Evolutionary conservation across 1,284 basidiomycete genomes (phyloP).

Genomic region (Ustilago loliicola): DNA sequence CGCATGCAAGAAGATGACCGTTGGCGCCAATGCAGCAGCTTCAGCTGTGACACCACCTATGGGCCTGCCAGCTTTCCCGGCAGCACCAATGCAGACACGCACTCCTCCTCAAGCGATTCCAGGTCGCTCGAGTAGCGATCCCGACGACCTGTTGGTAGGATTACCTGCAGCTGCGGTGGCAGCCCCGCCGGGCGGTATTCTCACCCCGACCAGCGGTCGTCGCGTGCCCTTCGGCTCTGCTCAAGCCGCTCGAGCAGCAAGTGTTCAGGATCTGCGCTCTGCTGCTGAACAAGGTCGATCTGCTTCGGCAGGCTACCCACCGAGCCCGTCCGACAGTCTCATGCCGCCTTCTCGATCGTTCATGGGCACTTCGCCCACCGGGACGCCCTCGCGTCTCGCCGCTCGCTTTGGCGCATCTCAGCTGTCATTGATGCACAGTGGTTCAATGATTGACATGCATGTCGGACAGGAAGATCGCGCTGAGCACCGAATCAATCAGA

Average conservation of each 20-base stretch:
- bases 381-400: slow-evolving; percentile 36
- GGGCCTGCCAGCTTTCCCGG: slow-evolving; percentile 21
- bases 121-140: slow-evolving; percentile 25
- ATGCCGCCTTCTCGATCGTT: slow-evolving; percentile 61
- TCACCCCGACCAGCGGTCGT: slow-evolving; percentile 29
- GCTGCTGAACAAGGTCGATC: slow-evolving; percentile 41
- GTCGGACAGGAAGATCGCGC: slow-evolving; percentile 64
- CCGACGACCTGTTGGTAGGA: slow-evolving; percentile 14
- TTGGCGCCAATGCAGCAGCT: slow-evolving; percentile 5
- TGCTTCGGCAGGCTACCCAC: slow-evolving; percentile 29
- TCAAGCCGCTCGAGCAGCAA: slow-evolving; percentile 51
- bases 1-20: slow-evolving; percentile 48
- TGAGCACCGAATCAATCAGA: slow-evolving; percentile 59
- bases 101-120: slow-evolving; percentile 24
- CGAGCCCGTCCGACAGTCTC: slow-evolving; percentile 48
- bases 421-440: slow-evolving; percentile 70
- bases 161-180: background rate
- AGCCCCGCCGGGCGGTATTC: slow-evolving; percentile 3
- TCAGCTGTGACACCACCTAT: slow-evolving; percentile 21
- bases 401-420: slow-evolving; percentile 54
- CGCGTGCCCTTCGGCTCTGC: slow-evolving; percentile 30
- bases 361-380: slow-evolving; percentile 49
- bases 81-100: slow-evolving; percentile 33
- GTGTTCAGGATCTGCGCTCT: slow-evolving; percentile 55
- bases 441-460: slow-evolving; percentile 72